Evolutionary conservation across 2,329 filamentous ascomycete species (phyloP).

Genomic region (Septoria petroselini): DNA sequence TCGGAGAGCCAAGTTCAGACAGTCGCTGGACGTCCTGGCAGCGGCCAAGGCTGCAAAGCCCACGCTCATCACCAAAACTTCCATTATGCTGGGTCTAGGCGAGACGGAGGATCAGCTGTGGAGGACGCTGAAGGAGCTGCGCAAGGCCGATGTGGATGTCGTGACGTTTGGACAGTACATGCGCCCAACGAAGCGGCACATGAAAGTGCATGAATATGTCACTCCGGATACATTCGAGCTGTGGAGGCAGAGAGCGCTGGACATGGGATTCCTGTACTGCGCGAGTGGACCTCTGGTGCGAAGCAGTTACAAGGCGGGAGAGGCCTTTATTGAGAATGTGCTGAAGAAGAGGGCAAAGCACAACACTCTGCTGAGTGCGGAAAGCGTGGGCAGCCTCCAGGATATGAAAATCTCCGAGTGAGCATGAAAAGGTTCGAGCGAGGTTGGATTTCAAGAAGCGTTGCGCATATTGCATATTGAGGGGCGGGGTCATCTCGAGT

Average conservation of each 20-base stretch:
- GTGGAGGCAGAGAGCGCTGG: conserved; percentile 84
- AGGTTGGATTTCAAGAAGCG: no score
- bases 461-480: no score
- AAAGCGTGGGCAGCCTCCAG: conserved; percentile 31
- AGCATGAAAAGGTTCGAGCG: no score
- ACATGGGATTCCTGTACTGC: conserved; percentile 96
- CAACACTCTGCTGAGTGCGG: conserved; percentile 34
- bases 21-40: conserved; percentile 74
- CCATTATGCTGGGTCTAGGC: conserved; percentile 91
- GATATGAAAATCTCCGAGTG: conserved; percentile 18
- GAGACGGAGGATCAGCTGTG: conserved; percentile 85
- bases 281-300: conserved; percentile 89
- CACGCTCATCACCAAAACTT: conserved; percentile 94
- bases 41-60: conserved; percentile 75
- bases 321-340: conserved; percentile 98
- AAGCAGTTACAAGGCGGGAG: conserved; percentile 95
- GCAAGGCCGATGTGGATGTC: conserved; percentile 79
- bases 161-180: conserved; percentile 99
- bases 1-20: conserved; percentile 81
- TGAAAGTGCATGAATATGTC: conserved; percentile 94
- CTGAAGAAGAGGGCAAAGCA: conserved; percentile 69
- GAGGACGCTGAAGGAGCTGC: conserved; percentile 75
- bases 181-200: conserved; percentile 95
- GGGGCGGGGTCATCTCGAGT: no score
- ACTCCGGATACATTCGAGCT: conserved; percentile 87